Evolutionary conservation across 192 early-diverging fungal genomes (phyloP), one percentile per base, ranked within the genome.

Genomic region (Radiomyces spectabilis): DNA sequence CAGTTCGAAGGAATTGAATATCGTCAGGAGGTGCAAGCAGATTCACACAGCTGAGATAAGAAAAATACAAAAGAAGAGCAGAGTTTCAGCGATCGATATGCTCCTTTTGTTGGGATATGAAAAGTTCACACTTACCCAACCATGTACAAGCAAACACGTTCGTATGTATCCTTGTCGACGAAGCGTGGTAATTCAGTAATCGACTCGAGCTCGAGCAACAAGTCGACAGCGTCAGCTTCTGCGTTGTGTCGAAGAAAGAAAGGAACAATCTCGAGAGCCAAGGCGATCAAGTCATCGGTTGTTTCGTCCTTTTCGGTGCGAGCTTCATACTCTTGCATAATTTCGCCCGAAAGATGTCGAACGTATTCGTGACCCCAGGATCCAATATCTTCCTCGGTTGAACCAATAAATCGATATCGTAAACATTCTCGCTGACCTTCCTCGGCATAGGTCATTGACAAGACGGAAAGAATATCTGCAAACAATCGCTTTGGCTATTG

Each of bases 291-390:
- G 39, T 87, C 76, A 5, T 89, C 83, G 3, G 79, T 84, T 1
- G 69, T 22, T 25, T 79, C 59, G 1, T 86, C 87, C 10, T 68
- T 71, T 33, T 91, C 91, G 37, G 71, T 53, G 45, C 82, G 82
- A 25, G 71, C 55, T 41, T 69, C 58, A 68, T 89, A 94, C 69
- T 97, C 93, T 41, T 77, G 76, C 41, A 89, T 91, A 46, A 97
- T 86, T 72, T 97, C 97, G 53, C 83, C 75, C 5, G 93, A 83
- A 25, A 99, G 68, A 55, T 99, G 94, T 49, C 93, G 79, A 55
- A 97, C 97, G 65, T 97, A 99, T 85, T 99, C 97, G 56, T 99
- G 97, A 16, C 97, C 97, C 94, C 95, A 99, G 40, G 86, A 89
- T 9, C 92, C 92, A 49, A 89, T 77, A 32, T 80, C 69, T 42